These are phyloP conservation scores for Magnusiomyces tetraspermus DNA, from an alignment of 1,139 yeast genomes.

Conservation along the genomic window DNA sequence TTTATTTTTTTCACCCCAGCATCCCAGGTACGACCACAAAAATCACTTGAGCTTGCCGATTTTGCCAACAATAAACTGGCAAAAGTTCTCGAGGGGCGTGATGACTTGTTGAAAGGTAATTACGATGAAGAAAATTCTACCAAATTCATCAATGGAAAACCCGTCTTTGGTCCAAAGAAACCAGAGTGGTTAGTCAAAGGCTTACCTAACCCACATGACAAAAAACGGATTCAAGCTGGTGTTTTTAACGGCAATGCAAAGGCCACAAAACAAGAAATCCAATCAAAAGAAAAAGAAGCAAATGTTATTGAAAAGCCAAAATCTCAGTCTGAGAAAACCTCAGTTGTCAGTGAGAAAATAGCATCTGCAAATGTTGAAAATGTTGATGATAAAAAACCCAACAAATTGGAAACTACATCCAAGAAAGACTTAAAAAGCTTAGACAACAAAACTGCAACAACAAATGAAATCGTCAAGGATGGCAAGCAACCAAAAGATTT, in stretches of 20 bases:
- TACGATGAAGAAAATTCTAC: slow-evolving; percentile 5
- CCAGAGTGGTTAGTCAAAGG: slow-evolving; percentile 14
- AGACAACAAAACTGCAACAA: too few species aligned
- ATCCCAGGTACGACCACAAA: slow-evolving; percentile 25
- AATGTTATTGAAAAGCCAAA: too few species aligned
- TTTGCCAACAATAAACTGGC: slow-evolving; percentile 18
- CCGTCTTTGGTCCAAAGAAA: slow-evolving; percentile 18
- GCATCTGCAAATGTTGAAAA: too few species aligned
- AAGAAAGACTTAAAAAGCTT: too few species aligned
- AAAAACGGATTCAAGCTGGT: not conserved
- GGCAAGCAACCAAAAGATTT: not conserved
- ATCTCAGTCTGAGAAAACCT: too few species aligned
- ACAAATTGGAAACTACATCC: too few species aligned
- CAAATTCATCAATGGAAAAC: slow-evolving; percentile 6
- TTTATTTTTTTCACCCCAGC: slow-evolving; percentile 10
- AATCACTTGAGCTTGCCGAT: slow-evolving; percentile 20
- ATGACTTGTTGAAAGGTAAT: not conserved
- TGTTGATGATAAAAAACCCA: too few species aligned
- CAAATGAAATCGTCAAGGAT: too few species aligned
- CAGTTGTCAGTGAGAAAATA: too few species aligned
- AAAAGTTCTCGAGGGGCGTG: slow-evolving; percentile 13
- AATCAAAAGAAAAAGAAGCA: not conserved
- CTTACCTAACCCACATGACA: slow-evolving; percentile 10
- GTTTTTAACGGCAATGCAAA: not conserved
- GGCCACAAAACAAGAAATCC: not conserved